Conservation (phyloP, 495 filamentous ascomycete species). For the Xylaria grammica region DNA sequence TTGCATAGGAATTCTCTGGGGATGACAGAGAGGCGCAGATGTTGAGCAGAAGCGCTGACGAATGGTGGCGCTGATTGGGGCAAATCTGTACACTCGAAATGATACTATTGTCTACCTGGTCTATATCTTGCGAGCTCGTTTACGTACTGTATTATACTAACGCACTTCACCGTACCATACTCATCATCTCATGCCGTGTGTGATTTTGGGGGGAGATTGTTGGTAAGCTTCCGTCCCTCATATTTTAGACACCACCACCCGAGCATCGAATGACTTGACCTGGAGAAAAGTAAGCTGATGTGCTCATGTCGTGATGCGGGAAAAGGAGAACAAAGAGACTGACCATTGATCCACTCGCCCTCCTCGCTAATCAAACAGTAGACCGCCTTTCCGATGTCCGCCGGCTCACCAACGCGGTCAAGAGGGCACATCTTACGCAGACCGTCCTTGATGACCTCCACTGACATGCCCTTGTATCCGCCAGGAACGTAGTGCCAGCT, state of each 20-base stretch:
- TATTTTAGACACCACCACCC: slow-evolving; percentile 36
- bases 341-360: slow-evolving; percentile 66
- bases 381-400: slow-evolving; percentile 62
- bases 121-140: slow-evolving; percentile 6
- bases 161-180: background rate
- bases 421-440: slow-evolving; percentile 58
- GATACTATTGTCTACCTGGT: slow-evolving; percentile 15
- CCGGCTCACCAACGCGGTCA: slow-evolving; percentile 56
- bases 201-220: background rate
- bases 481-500: slow-evolving; percentile 65
- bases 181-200: background rate
- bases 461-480: slow-evolving; percentile 49
- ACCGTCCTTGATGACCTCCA: slow-evolving; percentile 39
- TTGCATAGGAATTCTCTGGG: background rate
- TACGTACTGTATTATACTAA: background rate
- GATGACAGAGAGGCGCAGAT: background rate
- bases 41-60: background rate
- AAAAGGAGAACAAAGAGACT: slow-evolving; percentile 29
- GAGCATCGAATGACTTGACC: slow-evolving; percentile 48
- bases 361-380: slow-evolving; percentile 61
- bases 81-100: background rate
- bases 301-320: background rate
- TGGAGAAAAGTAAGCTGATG: slow-evolving; percentile 28
- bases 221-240: background rate
- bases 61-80: background rate